phyloP scores from a whole-genome alignment of 495 filamentous ascomycete species.

The Penicillium pancosmium region DNA sequence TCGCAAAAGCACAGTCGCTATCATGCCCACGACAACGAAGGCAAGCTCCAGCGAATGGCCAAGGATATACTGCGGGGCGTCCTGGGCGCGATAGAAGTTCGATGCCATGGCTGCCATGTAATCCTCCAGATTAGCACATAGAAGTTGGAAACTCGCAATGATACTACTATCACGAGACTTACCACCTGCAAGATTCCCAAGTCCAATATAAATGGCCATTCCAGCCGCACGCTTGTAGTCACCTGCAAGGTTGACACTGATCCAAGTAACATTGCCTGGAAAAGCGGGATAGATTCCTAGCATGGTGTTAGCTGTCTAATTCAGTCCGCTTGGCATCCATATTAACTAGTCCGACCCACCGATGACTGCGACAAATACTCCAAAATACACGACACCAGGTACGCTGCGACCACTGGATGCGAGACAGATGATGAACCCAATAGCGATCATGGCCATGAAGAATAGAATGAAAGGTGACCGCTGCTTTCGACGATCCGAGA shows the following conservation, averaged over 20 bases:
- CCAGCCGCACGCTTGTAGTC: conserved; percentile 71
- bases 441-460: conserved; percentile 59
- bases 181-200: conserved; percentile 71
- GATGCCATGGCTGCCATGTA: conserved; percentile 61
- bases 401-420: conserved; percentile 41
- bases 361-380: conserved; percentile 70
- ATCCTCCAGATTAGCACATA: neutral
- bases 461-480: conserved; percentile 66
- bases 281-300: conserved; percentile 46
- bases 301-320: neutral
- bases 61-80: conserved; percentile 65
- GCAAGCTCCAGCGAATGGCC: conserved; percentile 71
- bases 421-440: conserved; percentile 67
- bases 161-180: neutral
- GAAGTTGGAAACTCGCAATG: neutral
- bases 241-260: conserved; percentile 71
- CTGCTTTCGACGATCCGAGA: conserved; percentile 62
- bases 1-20: conserved; percentile 58
- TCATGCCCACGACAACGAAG: conserved; percentile 64
- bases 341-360: conserved; percentile 56
- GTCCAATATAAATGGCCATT: conserved; percentile 75
- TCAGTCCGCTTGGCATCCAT: conserved; percentile 28
- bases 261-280: conserved; percentile 72
- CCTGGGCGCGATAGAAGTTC: conserved; percentile 72
- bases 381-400: conserved; percentile 72